These are phyloP conservation scores for Aureococcus anophagefferens DNA, from an alignment of 108 stramenopile species.

Conservation along the genomic window DNA sequence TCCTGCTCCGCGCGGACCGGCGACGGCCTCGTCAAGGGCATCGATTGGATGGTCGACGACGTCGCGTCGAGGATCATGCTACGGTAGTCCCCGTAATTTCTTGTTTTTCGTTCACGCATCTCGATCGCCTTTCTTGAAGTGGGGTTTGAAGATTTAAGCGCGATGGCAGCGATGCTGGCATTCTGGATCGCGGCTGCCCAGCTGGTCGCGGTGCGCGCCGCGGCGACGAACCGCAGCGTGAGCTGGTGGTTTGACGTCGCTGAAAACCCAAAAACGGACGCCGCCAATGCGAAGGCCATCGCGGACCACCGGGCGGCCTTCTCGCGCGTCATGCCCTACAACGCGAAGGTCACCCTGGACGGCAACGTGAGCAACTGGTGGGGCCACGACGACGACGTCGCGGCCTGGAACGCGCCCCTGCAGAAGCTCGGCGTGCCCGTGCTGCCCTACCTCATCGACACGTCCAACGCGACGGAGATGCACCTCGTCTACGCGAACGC, in stretches of 20 bases:
- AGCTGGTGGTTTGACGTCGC: too few relatives aligned
- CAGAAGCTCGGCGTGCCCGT: conserved; percentile 1
- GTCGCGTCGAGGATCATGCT: conserved; percentile 79
- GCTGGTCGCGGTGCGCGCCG: too few relatives aligned
- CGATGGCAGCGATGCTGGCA: too few relatives aligned
- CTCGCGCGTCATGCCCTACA: conserved; percentile 2
- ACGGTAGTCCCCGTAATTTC: too few relatives aligned
- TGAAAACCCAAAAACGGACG: too few relatives aligned
- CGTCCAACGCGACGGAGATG: conserved; percentile 1
- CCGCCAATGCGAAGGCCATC: not conserved
- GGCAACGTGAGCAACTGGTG: conserved; percentile 1
- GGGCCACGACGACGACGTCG: conserved; percentile 1
- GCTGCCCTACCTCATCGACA: conserved; percentile 2
- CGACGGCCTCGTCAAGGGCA: conserved; percentile 74
- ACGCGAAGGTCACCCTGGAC: not conserved
- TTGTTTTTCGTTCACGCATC: too few relatives aligned
- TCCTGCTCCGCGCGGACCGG: conserved; percentile 90
- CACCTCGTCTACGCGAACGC: conserved; percentile 1
- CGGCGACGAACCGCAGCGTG: too few relatives aligned
- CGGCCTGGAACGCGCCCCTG: conserved; percentile 4
- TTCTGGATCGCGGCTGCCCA: too few relatives aligned
- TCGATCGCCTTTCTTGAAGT: too few relatives aligned
- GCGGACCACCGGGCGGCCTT: not conserved
- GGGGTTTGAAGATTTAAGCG: too few relatives aligned
- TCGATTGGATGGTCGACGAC: conserved; percentile 95